Base-by-base conservation (phyloP, 352 stramenopile species). In the Saprolegnia parasitica region DNA sequence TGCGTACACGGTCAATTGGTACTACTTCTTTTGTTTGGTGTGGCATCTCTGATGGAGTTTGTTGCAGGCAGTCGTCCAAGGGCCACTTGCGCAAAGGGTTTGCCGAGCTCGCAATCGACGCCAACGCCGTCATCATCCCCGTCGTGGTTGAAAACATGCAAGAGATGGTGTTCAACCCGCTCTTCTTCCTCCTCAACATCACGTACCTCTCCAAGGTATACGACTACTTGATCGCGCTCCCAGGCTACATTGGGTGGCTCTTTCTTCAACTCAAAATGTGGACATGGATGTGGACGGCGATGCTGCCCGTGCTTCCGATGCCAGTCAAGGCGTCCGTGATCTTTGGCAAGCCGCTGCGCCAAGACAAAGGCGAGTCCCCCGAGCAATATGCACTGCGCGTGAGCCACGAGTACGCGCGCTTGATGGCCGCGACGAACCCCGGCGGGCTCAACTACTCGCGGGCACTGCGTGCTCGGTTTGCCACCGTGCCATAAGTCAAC, bases 91-190 rank as follows among this genome's bases (percentile, higher is more conserved):
- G 52, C 35, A 40, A 60, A 60, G 52, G 52, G 13, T 60, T 60
- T 24, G 52, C 52, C 11, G 52, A 60, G 35, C 35, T 60, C 24
- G 52, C 52, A 10, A 60, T 60, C 24, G 52, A 60, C 4, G 52
- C 35, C 16, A 9, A 60, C 20, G 52, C 52, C 13, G 35, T 40
- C 16, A 60, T 60, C 20, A n/a, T 60, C 16, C 52, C 52, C 2
- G 24, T 60, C 20, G 52, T 60, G 24, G 35, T 40, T 16, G 11
- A n/a, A 35, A 60, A 60, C 35, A 40, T 35, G 24, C 24, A 60
- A 24, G 52, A 60, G 20, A 60, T 60, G 52, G 52, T 60, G 11
- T 60, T 60, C 52, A 60, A 40, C 52, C 24, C 35, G 16, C 11
- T 60, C 35, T 35, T 35, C 24, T 60, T 60, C 52, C 13, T 60